These are phyloP conservation scores for Auxenochlorella pyrenoidosa DNA, from an alignment of 139 green algal species.

Conservation along the genomic window DNA sequence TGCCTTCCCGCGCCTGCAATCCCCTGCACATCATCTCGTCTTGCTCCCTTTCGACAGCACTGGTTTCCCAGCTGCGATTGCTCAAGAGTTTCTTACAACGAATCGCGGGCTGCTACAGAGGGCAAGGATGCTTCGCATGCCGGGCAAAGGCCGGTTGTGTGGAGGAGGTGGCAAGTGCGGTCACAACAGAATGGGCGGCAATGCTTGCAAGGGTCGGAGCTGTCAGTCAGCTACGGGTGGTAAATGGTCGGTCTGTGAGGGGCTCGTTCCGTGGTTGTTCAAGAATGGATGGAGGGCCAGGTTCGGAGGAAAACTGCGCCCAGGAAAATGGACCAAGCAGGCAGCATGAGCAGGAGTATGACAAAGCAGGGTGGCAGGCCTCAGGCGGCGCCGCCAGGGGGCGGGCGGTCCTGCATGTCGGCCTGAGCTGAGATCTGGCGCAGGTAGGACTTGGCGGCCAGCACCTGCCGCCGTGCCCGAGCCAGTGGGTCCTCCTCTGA, in stretches of 20 bases:
- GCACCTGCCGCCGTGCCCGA: conserved; percentile 43
- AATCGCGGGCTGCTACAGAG: too few relatives aligned
- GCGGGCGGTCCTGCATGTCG: background rate
- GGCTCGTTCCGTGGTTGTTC: background rate
- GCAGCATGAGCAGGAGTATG: background rate
- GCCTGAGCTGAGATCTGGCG: conserved; percentile 9
- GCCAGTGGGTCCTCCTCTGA: conserved; percentile 36
- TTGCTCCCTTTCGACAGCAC: too few relatives aligned
- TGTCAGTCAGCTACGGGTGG: background rate
- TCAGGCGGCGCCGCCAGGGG: background rate
- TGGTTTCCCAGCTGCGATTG: too few relatives aligned
- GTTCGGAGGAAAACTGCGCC: background rate
- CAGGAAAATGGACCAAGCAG: background rate
- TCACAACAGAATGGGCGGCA: conserved; percentile 4
- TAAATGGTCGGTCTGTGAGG: background rate
- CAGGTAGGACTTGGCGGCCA: conserved; percentile 49
- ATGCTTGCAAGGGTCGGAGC: background rate
- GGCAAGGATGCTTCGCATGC: too few relatives aligned
- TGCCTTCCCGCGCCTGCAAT: too few relatives aligned
- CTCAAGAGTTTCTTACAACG: too few relatives aligned
- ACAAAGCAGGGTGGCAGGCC: background rate
- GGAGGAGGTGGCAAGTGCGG: background rate
- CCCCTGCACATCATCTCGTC: too few relatives aligned
- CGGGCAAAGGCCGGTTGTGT: too few relatives aligned
- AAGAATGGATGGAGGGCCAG: background rate